A percentile compares a stretch with the other conserved stretches of the same genome.
Conservation (phyloP, 768 basidiomycete species). For the Suillus decipiens region DNA sequence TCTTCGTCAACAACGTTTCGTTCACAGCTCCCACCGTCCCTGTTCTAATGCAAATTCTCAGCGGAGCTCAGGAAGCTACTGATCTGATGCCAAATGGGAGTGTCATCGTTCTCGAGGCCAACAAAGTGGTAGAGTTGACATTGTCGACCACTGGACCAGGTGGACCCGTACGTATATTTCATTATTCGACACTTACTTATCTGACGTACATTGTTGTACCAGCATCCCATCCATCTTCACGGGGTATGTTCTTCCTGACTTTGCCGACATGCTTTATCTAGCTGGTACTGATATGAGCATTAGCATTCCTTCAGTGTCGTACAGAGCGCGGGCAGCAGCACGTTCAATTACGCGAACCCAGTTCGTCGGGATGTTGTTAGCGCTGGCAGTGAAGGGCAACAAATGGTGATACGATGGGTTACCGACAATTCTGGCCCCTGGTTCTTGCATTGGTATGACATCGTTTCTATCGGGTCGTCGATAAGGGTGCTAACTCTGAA, state of each 20-base stretch:
- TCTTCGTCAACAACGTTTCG: conserved; percentile 17
- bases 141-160: conserved; percentile 13
- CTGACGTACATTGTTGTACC: not conserved
- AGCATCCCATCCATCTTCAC: conserved; percentile 48
- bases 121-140: conserved; percentile 28
- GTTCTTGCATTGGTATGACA: conserved; percentile 21
- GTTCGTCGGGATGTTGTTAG: too few species aligned
- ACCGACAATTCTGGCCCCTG: conserved; percentile 40
- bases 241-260: conserved; percentile 31
- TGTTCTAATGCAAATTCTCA: conserved; percentile 46
- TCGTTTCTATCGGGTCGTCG: not conserved
- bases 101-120: conserved; percentile 23
- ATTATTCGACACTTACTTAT: not conserved
- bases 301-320: too few species aligned
- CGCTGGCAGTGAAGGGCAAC: too few species aligned
- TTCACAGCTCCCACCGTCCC: conserved; percentile 37
- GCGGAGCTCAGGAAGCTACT: conserved; percentile 36
- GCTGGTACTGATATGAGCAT: too few species aligned
- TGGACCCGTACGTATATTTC: conserved; percentile 1
- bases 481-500: not conserved
- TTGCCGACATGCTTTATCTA: too few species aligned
- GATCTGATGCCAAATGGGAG: conserved; percentile 28
- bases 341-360: too few species aligned
- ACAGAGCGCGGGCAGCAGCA: too few species aligned
- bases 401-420: too few species aligned